A percentile compares a stretch with the other conserved stretches of the same genome.
phyloP scores from a whole-genome alignment of 257 asterid genomes.

The Forsythia suspensa region DNA sequence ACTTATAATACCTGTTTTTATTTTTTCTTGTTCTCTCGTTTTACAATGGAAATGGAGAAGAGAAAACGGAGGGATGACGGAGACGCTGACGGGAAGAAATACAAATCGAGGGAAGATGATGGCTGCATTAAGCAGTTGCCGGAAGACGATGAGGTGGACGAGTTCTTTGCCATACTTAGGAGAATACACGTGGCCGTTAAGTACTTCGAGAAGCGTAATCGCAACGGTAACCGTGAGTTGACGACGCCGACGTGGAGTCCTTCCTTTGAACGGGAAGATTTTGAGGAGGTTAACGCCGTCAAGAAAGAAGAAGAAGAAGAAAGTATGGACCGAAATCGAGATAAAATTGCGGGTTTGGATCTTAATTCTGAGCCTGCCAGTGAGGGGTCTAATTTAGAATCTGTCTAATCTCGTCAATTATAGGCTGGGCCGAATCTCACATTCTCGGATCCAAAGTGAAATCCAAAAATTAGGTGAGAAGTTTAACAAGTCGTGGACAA shows the following conservation, averaged over 20 bases:
- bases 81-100: constrained; percentile 16
- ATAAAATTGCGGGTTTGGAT: constrained; percentile 23
- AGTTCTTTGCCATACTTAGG: constrained; percentile 17
- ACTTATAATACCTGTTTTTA: not conserved
- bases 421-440: not conserved
- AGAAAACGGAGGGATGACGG: constrained; percentile 30
- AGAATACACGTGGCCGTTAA: constrained; percentile 19
- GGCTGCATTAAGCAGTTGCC: not conserved
- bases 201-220: constrained; percentile 14
- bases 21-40: not conserved
- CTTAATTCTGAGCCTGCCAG: constrained; percentile 35
- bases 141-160: constrained; percentile 28
- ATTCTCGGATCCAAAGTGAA: too few species aligned
- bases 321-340: constrained; percentile 6
- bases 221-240: not conserved
- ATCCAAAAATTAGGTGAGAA: too few species aligned
- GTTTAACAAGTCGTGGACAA: too few species aligned
- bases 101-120: not conserved
- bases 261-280: constrained; percentile 25
- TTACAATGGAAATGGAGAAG: constrained; percentile 25
- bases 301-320: not conserved
- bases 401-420: not conserved
- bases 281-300: constrained; percentile 18
- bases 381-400: not conserved
- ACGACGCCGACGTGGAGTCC: constrained; percentile 24